Evolutionary conservation across 345 rosid species (phyloP).

Genomic region (Eucalyptus grandis): DNA sequence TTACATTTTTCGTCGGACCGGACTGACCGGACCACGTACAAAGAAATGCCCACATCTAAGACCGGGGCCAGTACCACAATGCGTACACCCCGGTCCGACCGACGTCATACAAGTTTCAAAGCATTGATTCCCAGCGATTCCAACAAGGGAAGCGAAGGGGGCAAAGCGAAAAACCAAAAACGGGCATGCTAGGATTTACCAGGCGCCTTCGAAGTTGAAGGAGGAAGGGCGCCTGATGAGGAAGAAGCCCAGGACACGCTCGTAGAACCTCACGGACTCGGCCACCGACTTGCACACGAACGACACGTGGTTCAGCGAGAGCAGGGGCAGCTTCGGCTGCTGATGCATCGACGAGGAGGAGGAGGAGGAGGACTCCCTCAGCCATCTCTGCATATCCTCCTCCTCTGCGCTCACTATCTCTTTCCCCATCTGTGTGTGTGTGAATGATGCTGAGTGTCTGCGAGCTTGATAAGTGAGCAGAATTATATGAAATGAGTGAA

Average conservation of each 20-base stretch:
- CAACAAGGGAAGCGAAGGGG: neutral
- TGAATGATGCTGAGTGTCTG: neutral
- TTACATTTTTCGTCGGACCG: no score
- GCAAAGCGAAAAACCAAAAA: no score
- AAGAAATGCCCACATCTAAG: no score
- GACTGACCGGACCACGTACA: no score
- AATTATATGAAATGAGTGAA: neutral
- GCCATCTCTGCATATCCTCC: conserved; percentile 7
- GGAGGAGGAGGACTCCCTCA: neutral
- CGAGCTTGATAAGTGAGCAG: neutral
- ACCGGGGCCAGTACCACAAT: no score
- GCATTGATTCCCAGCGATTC: no score
- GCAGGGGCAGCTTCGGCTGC: neutral
- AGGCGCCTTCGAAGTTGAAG: conserved; percentile 38
- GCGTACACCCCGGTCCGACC: no score
- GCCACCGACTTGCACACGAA: conserved; percentile 24
- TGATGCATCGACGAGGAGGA: neutral
- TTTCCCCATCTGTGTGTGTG: neutral
- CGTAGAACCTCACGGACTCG: conserved; percentile 22
- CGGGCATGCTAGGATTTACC: conserved; percentile 3
- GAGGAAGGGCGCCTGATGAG: conserved; percentile 36
- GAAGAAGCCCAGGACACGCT: conserved; percentile 29
- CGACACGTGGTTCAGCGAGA: conserved; percentile 36
- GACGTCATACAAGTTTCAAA: no score
- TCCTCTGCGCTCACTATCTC: conserved; percentile 12